A percentile compares a stretch with the other conserved stretches of the same genome.
These are phyloP conservation scores for Gaeumannomyces tritici DNA, from an alignment of 2,329 filamentous ascomycete species.

Conservation along the genomic window DNA sequence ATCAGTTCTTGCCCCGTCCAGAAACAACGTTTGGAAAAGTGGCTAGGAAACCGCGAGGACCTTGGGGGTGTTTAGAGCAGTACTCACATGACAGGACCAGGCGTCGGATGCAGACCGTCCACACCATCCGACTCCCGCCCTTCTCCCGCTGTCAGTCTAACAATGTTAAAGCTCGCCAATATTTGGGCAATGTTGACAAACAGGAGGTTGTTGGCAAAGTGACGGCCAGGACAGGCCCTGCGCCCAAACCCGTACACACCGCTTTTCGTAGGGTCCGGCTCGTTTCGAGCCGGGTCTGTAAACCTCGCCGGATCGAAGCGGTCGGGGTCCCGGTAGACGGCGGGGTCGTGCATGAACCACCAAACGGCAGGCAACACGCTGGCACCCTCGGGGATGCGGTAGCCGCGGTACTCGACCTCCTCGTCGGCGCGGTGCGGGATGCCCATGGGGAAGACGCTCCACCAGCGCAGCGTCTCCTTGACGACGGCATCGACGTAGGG, in stretches of 20 bases:
- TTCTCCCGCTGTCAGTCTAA: not conserved
- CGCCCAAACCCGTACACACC: conserved; percentile 31
- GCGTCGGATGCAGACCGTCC: not conserved
- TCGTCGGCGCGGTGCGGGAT: conserved; percentile 34
- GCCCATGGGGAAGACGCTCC: not conserved
- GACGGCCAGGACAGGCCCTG: conserved; percentile 30
- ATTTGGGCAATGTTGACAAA: conserved; percentile 24
- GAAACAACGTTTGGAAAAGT: too few species aligned
- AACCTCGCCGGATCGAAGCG: conserved; percentile 13
- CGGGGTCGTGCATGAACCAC: conserved; percentile 15
- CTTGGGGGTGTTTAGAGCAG: not conserved
- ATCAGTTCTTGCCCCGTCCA: not conserved
- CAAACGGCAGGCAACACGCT: conserved; percentile 26
- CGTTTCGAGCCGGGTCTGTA: conserved; percentile 11
- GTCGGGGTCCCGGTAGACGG: conserved; percentile 12
- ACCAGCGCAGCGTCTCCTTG: conserved; percentile 14
- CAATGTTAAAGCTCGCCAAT: conserved; percentile 17
- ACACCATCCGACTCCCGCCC: not conserved
- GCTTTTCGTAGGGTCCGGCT: conserved; percentile 16
- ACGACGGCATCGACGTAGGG: conserved; percentile 22
- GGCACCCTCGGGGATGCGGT: conserved; percentile 36
- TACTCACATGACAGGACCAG: not conserved
- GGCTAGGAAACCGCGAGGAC: not conserved
- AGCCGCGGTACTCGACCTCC: conserved; percentile 39
- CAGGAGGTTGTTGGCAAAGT: conserved; percentile 37